Evolutionary conservation across 2,329 filamentous ascomycete species (phyloP), one percentile per base, ranked within the genome.

Genomic region (Aspergillus sp.): DNA sequence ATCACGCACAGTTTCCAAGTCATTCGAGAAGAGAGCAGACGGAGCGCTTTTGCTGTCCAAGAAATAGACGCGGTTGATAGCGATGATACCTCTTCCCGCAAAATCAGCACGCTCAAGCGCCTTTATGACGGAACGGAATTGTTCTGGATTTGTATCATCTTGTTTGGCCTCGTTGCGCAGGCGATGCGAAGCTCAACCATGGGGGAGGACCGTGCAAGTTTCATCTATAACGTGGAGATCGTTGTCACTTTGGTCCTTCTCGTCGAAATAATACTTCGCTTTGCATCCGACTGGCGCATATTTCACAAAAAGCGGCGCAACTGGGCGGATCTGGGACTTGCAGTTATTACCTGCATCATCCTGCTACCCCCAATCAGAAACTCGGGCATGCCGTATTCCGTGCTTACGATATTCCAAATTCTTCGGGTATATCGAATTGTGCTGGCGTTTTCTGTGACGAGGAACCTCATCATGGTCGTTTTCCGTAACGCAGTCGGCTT

Each of bases 1-100:
- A 98, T 98, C 54, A 98, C 91, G 0, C 94, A 91, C 4, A 95
- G 89, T 1, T 98, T 98, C 52, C 91, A 98, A 56, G 84, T 98
- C 44, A 98, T 98, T 48, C 78, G 91, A 42, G 93, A 98, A 64
- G 91, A 98, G 57, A 93, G 86, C 62, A 88, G 82, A 58, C 79
- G 82, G 19, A 95, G 88, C 63, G 91, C 93, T 3, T 98, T 98
- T 58, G 88, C 86, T 4, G 77, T 78, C 8, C 75, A 86, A 36
- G 73, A 84, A 24, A 72, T 72, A 32, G 68, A 71, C 30, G 52
- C 51, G n/a, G 53, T 64, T 22, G 53, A 63, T 15, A 59, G 63
- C 19, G 63, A 67, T 25, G 49, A 60, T 15, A 41, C 41, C 13
- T 34, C 46, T 2, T 35, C 42, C 5, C 52, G 41, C 12, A 62